Conservation (phyloP, 306 rosid species). For the Vigna mungo region DNA sequence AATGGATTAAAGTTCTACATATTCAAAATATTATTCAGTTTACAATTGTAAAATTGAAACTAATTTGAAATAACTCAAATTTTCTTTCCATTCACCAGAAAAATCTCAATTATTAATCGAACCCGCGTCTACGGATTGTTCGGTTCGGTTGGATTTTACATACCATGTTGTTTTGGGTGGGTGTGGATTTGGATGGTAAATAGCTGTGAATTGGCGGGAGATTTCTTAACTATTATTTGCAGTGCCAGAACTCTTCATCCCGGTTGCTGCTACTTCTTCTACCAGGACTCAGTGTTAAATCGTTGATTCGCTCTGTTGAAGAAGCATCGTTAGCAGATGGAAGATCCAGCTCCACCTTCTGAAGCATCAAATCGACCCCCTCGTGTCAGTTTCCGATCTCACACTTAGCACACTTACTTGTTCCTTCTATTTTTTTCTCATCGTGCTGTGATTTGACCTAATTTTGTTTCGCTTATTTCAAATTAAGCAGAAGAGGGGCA, state of each 20-base stretch:
- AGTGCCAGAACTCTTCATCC: background rate
- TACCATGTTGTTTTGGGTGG: too few relatives aligned
- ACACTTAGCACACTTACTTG: background rate
- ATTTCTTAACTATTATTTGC: constrained; percentile 6
- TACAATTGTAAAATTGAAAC: too few relatives aligned
- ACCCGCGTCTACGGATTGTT: background rate
- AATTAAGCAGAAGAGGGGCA: constrained; percentile 68
- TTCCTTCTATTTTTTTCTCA: background rate
- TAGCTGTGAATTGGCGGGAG: constrained; percentile 66
- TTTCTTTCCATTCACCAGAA: too few relatives aligned
- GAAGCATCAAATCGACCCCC: constrained; percentile 69
- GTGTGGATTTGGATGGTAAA: constrained; percentile 21
- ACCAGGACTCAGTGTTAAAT: background rate
- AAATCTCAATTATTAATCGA: background rate
- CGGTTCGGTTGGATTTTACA: too few relatives aligned
- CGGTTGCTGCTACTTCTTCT: background rate
- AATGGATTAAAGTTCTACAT: too few relatives aligned
- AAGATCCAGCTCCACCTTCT: constrained; percentile 65
- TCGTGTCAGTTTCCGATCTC: constrained; percentile 59
- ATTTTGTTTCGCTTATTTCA: constrained; percentile 38
- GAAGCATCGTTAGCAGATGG: constrained; percentile 57
- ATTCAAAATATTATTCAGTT: too few relatives aligned
- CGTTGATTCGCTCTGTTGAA: constrained; percentile 19
- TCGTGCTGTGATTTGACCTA: constrained; percentile 37
- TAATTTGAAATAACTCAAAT: too few relatives aligned